These are phyloP conservation scores for Platanus orientalis DNA, from an alignment of 164 flowering plant species.

Conservation along the genomic window DNA sequence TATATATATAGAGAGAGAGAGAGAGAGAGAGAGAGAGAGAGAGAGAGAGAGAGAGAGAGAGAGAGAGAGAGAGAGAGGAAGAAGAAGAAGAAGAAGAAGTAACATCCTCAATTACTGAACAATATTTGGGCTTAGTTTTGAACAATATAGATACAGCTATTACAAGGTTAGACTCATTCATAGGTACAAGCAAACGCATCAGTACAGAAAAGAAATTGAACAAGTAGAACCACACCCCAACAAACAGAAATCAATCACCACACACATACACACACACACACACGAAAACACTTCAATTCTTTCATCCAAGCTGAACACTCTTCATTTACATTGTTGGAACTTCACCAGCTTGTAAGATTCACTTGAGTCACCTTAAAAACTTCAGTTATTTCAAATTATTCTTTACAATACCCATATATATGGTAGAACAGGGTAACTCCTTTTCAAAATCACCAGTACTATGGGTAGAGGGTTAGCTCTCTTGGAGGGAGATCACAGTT, in stretches of 20 bases:
- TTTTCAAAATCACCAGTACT: not conserved
- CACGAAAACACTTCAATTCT: not conserved
- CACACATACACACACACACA: too few species aligned
- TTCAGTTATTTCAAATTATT: not conserved
- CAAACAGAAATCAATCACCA: not conserved
- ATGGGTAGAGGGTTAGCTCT: conserved; percentile 21
- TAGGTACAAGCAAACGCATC: not conserved
- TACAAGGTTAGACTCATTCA: too few species aligned
- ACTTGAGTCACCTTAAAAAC: not conserved
- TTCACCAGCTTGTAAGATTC: not conserved
- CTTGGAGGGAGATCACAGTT: conserved; percentile 57
- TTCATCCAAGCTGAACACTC: not conserved
- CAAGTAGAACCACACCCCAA: not conserved
- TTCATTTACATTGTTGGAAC: not conserved
- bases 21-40: too few species aligned
- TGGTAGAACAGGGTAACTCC: not conserved
- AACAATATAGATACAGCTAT: too few species aligned
- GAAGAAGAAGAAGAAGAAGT: too few species aligned
- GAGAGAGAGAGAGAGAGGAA: too few species aligned
- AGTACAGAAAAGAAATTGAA: not conserved
- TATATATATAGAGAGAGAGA: too few species aligned
- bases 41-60: too few species aligned
- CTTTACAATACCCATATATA: not conserved
- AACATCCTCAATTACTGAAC: too few species aligned
- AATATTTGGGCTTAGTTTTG: too few species aligned